phyloP scores from a whole-genome alignment of 164 flowering plant genomes.

The Stephania cephalantha region DNA sequence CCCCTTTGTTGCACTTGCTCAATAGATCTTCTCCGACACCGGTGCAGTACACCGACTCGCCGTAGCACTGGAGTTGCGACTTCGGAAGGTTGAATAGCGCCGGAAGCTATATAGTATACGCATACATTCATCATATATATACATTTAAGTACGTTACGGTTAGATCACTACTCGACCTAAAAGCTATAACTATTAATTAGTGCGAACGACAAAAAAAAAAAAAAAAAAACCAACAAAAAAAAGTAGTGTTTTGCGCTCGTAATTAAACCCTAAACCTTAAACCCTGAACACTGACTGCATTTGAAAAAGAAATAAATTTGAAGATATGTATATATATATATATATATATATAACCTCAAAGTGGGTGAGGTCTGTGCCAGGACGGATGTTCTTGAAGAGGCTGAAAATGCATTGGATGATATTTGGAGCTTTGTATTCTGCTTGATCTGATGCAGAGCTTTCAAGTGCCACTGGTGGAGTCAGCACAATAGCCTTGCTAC shows the following conservation, averaged over 20 bases:
- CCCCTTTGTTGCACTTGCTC: conserved; percentile 37
- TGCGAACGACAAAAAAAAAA: too few species aligned
- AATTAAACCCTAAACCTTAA: neutral
- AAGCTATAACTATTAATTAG: neutral
- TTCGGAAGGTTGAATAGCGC: conserved; percentile 80
- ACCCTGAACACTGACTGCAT: neutral
- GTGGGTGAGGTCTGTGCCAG: conserved; percentile 68
- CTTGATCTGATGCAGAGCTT: conserved; percentile 22
- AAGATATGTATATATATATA: too few species aligned
- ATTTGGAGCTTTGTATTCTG: conserved; percentile 43
- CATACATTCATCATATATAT: neutral
- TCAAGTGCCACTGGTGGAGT: conserved; percentile 49
- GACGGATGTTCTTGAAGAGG: conserved; percentile 56
- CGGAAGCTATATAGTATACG: conserved; percentile 42
- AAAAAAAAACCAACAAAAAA: neutral
- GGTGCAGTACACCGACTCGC: conserved; percentile 62
- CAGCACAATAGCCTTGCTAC: conserved; percentile 15
- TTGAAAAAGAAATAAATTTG: too few species aligned
- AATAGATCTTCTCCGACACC: conserved; percentile 33
- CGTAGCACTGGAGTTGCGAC: conserved; percentile 76
- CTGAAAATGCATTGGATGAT: conserved; percentile 45
- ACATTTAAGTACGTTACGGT: neutral
- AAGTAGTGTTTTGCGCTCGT: neutral
- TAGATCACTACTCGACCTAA: neutral
- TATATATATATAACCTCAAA: conserved; percentile 33